Percentiles rank a stretch among this genome's conserved stretches.
phyloP scores from a whole-genome alignment of 345 rosid species.

The Nasturtium officinale region DNA sequence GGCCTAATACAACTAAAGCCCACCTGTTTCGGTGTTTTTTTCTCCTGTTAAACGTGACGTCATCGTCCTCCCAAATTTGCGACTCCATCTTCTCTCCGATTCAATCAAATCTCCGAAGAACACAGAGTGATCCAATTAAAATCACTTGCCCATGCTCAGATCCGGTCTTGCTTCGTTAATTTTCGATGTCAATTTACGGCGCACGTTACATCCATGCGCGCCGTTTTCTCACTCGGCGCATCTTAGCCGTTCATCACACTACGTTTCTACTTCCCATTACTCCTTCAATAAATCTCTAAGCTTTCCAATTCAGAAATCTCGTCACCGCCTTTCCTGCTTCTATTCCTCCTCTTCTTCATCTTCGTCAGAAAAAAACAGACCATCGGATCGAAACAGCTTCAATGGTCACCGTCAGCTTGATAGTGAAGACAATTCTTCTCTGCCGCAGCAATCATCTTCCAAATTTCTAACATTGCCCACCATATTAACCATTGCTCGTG shows the following conservation, averaged over 20 bases:
- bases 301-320: slow-evolving; percentile 16
- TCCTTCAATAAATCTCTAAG: slow-evolving; percentile 16
- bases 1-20: slow-evolving; percentile 14
- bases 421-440: slow-evolving; percentile 27
- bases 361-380: slow-evolving; percentile 29
- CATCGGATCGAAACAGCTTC: slow-evolving; percentile 38
- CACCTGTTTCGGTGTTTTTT: neutral
- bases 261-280: slow-evolving; percentile 7
- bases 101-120: slow-evolving; percentile 1
- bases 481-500: slow-evolving; percentile 85
- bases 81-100: slow-evolving; percentile 16
- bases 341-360: slow-evolving; percentile 31
- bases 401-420: slow-evolving; percentile 8
- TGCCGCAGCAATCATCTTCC: slow-evolving; percentile 42
- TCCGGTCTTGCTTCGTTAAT: slow-evolving; percentile 34
- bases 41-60: neutral
- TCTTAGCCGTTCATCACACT: slow-evolving; percentile 35
- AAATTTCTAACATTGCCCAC: slow-evolving; percentile 90
- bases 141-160: slow-evolving; percentile 35
- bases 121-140: neutral
- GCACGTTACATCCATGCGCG: slow-evolving; percentile 43
- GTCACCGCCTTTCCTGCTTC: slow-evolving; percentile 7
- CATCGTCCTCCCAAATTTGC: neutral
- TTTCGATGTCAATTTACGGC: slow-evolving; percentile 36
- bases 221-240: slow-evolving; percentile 39